Evolutionary conservation across 2,329 filamentous ascomycete species (phyloP).

Genomic region (Dactylellina drechsleri): DNA sequence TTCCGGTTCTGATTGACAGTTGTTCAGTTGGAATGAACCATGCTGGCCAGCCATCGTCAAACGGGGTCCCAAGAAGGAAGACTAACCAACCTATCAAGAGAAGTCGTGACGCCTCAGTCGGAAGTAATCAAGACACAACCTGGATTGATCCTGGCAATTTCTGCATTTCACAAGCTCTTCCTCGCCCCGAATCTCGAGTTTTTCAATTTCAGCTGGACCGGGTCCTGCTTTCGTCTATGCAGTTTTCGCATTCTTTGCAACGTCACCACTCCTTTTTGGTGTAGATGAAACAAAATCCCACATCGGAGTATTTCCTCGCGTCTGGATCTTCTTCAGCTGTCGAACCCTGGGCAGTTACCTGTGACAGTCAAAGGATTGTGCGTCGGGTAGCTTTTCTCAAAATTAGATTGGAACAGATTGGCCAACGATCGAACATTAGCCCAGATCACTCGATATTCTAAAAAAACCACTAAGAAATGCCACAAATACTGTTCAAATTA

Average conservation of each 20-base stretch:
- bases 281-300: constrained; percentile 25
- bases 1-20: neutral
- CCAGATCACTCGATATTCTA: constrained; percentile 3
- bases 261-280: constrained; percentile 20
- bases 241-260: constrained; percentile 44
- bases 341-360: constrained; percentile 37
- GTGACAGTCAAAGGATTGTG: constrained; percentile 47
- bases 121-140: constrained; percentile 17
- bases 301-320: constrained; percentile 40
- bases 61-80: neutral
- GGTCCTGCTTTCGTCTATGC: constrained; percentile 21
- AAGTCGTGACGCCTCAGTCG: constrained; percentile 1
- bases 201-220: constrained; percentile 10
- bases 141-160: constrained; percentile 14
- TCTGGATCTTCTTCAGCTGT: constrained; percentile 35
- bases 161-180: constrained; percentile 9
- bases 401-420: constrained; percentile 31
- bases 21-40: constrained; percentile 6
- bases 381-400: constrained; percentile 46
- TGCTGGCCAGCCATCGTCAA: neutral
- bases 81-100: constrained; percentile 16
- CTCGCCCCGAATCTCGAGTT: constrained; percentile 4
- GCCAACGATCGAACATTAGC: constrained; percentile 16
- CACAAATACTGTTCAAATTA: neutral
- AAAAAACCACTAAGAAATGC: neutral